These are phyloP conservation scores for Dactylellina parvicollis DNA, from an alignment of 2,329 filamentous ascomycete species.

Conservation along the genomic window DNA sequence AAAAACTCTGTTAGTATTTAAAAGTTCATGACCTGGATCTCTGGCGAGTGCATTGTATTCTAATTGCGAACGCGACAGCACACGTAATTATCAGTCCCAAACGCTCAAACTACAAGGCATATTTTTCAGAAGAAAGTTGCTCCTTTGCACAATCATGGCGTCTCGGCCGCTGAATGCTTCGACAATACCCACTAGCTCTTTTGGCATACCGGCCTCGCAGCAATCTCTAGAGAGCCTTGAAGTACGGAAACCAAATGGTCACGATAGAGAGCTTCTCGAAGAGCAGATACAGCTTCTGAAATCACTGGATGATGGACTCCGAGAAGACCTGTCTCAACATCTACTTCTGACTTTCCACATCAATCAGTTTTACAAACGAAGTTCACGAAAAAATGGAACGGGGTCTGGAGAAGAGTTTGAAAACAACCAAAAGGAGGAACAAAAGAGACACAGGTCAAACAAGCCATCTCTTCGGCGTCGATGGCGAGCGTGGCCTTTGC, in stretches of 20 bases:
- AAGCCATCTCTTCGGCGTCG: slow-evolving; percentile 23
- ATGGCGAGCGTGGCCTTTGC: slow-evolving; percentile 50
- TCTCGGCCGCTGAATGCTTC: no score
- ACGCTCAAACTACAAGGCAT: no score
- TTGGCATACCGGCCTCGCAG: neutral
- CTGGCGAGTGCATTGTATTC: no score
- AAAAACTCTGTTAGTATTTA: no score
- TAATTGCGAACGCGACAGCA: no score
- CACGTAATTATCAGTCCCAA: no score
- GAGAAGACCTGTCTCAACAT: slow-evolving; percentile 37
- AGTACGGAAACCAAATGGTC: neutral
- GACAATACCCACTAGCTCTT: neutral
- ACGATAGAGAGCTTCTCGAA: slow-evolving; percentile 23
- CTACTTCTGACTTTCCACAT: slow-evolving; percentile 35
- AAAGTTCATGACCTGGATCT: no score
- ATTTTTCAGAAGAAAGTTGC: no score
- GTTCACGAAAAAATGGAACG: no score
- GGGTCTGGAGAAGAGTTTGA: neutral
- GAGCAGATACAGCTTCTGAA: slow-evolving; percentile 35
- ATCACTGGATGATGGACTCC: slow-evolving; percentile 34
- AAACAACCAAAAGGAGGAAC: neutral
- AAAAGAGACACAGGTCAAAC: neutral
- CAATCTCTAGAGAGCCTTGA: neutral
- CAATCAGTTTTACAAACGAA: slow-evolving; percentile 19
- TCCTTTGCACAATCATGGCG: no score